Evolutionary conservation across 2,329 filamentous ascomycete genomes (phyloP), one percentile per base, ranked within the genome.

Genomic region (Tolypocladium ophioglossoides): DNA sequence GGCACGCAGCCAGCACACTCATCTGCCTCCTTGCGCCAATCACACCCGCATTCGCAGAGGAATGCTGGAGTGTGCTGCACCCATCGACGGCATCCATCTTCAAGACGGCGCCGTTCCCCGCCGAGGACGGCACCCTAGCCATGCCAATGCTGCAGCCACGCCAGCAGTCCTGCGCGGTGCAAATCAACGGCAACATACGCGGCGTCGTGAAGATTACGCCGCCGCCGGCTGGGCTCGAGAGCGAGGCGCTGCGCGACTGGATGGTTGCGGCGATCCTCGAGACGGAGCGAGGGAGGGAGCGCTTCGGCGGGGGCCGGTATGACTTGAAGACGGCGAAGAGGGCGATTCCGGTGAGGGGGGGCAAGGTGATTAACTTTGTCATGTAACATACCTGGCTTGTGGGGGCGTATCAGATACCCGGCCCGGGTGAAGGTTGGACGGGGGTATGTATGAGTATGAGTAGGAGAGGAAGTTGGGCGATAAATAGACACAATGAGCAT

Each of bases 181-280:
- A 91, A 63, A 71, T 95, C 57, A 90, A 95, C 64, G 89, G 90
- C n/a, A 91, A 86, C 68, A 69, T 88, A 58, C 83, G 82, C 39
- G 85, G 85, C 57, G 80, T 80, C 1, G 77, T 86, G n/a, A 74
- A 84, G 2, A 82, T 94, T 27, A 76, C 81, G 1, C 75, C 76
- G 32, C 72, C 77, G 46, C 68, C 77, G 4, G 63, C 64, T 0
- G 67, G 67, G 1, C 62, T 81, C 30, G 61, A 66, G 30, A 72
- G 67, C 12, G 69, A 75, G 3, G 71, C 67, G 52, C 70, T 87
- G 56, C 72, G 77, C 55, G 71, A 76, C 14, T 90, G 83, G 78
- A 73, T 91, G 48, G 71, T 85, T 2, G 70, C 71, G 4, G 75
- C 82, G 58, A 77, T 94, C 7, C 63, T 87, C 50, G 72, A 77